Conservation (phyloP, 371 early-diverging fungal species). For the Mortierella sp. region DNA sequence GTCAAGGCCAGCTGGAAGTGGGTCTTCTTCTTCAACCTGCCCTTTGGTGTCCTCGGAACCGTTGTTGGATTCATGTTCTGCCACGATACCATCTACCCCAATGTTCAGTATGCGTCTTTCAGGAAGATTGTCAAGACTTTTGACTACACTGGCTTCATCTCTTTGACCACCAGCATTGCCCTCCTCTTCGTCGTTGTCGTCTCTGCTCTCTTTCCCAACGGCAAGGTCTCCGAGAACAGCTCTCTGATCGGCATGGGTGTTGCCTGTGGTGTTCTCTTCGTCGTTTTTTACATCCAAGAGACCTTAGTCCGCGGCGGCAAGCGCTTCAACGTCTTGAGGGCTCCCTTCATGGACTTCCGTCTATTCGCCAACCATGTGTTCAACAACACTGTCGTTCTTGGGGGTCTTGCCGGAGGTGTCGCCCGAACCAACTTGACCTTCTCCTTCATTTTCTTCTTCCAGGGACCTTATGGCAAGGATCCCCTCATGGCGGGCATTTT, state of each 20-base stretch:
- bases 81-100: conserved; percentile 47
- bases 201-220: conserved; percentile 49
- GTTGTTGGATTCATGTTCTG: conserved; percentile 46
- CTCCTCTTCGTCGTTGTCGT: conserved; percentile 53
- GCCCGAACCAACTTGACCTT: conserved; percentile 57
- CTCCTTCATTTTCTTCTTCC: conserved; percentile 55
- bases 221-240: conserved; percentile 46
- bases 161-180: conserved; percentile 40
- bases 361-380: conserved; percentile 41
- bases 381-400: conserved; percentile 55
- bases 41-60: conserved; percentile 50
- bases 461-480: conserved; percentile 47
- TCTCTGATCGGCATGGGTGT: conserved; percentile 52
- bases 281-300: conserved; percentile 39
- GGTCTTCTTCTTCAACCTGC: conserved; percentile 58
- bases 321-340: conserved; percentile 33
- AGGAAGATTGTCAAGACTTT: conserved; percentile 32
- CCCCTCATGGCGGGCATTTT: conserved; percentile 54
- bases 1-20: conserved; percentile 56
- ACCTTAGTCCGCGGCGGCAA: conserved; percentile 45
- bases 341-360: conserved; percentile 54
- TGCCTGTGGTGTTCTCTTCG: conserved; percentile 45
- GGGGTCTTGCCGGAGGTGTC: conserved; percentile 53
- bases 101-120: conserved; percentile 45
- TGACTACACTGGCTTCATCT: conserved; percentile 45